A percentile compares a stretch with the other conserved stretches of the same genome.
Evolutionary conservation across 768 basidiomycete genomes (phyloP).

Genomic region (Macrocybe gigantea): DNA sequence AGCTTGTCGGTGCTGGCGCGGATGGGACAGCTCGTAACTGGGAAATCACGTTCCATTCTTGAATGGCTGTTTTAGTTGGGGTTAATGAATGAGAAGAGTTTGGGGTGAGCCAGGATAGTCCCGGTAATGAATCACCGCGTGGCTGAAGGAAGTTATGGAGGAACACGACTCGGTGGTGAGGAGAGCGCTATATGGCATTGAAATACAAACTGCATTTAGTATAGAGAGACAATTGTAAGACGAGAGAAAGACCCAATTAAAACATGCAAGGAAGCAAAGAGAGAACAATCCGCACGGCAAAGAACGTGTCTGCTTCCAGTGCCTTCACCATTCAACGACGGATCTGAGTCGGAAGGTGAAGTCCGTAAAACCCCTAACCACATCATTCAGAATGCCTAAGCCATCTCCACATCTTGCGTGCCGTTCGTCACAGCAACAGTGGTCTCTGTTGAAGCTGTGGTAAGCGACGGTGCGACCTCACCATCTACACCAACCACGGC

Average conservation of each 20-base stretch:
- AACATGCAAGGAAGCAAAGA: background rate
- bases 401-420: constrained; percentile 52
- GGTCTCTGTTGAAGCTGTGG: too few relatives aligned
- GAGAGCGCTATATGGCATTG: background rate
- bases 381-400: constrained; percentile 32
- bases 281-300: too few relatives aligned
- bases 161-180: background rate
- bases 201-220: background rate
- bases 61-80: too few relatives aligned
- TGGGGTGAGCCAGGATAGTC: background rate
- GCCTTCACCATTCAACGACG: background rate
- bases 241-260: background rate
- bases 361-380: constrained; percentile 28
- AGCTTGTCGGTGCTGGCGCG: constrained; percentile 68
- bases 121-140: too few relatives aligned
- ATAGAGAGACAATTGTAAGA: background rate
- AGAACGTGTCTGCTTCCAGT: background rate
- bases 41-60: constrained; percentile 48
- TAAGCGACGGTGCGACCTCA: too few relatives aligned
- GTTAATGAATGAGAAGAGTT: background rate
- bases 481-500: constrained; percentile 3
- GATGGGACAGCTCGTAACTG: constrained; percentile 78
- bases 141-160: background rate
- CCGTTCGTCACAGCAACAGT: too few relatives aligned
- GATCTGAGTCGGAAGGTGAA: background rate